phyloP scores from a whole-genome alignment of 1,284 basidiomycete genomes.

The Apiotrichum akiyoshidainum region DNA sequence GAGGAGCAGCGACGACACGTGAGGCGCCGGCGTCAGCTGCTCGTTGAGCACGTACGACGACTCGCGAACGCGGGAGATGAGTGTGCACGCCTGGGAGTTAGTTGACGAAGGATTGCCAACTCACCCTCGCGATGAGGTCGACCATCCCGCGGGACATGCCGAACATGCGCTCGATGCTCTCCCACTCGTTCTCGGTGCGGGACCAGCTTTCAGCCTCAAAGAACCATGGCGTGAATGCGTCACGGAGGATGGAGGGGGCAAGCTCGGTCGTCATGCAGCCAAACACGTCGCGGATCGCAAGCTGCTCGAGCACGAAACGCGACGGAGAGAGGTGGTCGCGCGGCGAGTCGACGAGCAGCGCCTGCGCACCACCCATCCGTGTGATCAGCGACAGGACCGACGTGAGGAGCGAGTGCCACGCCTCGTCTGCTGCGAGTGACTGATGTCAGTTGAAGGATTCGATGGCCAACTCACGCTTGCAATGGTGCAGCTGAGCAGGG shows the following conservation, averaged over 20 bases:
- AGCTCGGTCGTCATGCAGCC: constrained; percentile 47
- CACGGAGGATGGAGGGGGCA: constrained; percentile 38
- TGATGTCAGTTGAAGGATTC: constrained; percentile 12
- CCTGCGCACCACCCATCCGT: constrained; percentile 41
- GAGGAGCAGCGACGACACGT: constrained; percentile 18
- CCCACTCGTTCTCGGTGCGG: constrained; percentile 41
- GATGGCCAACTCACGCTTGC: constrained; percentile 35
- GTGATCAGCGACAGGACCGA: constrained; percentile 39
- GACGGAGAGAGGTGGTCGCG: constrained; percentile 36
- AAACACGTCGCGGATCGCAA: constrained; percentile 47
- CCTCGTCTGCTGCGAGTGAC: constrained; percentile 43
- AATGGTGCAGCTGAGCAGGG: constrained; percentile 44
- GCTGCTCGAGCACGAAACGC: constrained; percentile 47
- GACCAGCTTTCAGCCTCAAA: constrained; percentile 45
- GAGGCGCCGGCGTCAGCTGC: constrained; percentile 15
- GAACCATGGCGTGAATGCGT: constrained; percentile 47
- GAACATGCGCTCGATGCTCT: constrained; percentile 46
- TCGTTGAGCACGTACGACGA: constrained; percentile 19
- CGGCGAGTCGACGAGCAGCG: constrained; percentile 37
- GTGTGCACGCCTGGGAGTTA: constrained; percentile 29
- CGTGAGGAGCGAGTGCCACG: constrained; percentile 46
- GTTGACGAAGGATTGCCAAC: constrained; percentile 6
- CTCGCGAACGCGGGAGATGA: constrained; percentile 29
- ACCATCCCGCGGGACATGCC: constrained; percentile 45
- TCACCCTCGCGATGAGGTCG: constrained; percentile 43